Evolutionary conservation across 1,139 yeast species (phyloP), one percentile per base, ranked within the genome.

Genomic region (Yamadazyma epiphylla): DNA sequence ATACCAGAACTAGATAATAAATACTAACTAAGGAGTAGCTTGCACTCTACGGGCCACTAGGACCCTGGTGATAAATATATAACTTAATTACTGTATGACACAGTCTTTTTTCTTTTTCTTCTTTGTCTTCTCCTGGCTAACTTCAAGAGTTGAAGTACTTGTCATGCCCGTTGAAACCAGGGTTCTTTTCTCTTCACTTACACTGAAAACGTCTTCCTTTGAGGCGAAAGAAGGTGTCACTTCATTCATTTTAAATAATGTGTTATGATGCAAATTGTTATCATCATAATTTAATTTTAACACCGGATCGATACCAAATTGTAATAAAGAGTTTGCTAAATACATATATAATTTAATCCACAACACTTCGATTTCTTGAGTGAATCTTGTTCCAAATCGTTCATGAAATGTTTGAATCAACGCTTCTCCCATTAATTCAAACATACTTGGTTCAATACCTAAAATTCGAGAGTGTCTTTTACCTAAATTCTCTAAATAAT

Each of bases 371-470:
- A 74, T 54, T 37, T 72, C 77, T 24, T 67, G 60, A 27, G 65
- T 66, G 48, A 74, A 74, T 13, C 58, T 52, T 11, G 36, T 43
- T 4, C 72, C 73, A 40, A 66, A 80, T 45, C 94, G 58, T 53
- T 84, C 91, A 45, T 76, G 74, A 46, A 85, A 77, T 1, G 95
- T 85, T 43, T 74, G 74, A 35, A 85, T 64, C 31, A 86, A 63
- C 0, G 94, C 94, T 39, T 77, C 77, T 2, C 95, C 95, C 81
- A 86, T 81, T 27, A 80, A 57, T 51, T 82, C 86, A 48, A 80
- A 85, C 51, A 80, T 81, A 6, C 71, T 70, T 0, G 86, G 77
- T 41, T 81, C 88, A 29, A 84, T 81, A 10, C 85, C 87, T 41
- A 85, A 63, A 29, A 85, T 78, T 39, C 95, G 63, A 4, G 87